Percentiles rank a stretch among this genome's conserved stretches.
Evolutionary conservation across 257 asterid species (phyloP).

Genomic region (Asclepias syriaca): DNA sequence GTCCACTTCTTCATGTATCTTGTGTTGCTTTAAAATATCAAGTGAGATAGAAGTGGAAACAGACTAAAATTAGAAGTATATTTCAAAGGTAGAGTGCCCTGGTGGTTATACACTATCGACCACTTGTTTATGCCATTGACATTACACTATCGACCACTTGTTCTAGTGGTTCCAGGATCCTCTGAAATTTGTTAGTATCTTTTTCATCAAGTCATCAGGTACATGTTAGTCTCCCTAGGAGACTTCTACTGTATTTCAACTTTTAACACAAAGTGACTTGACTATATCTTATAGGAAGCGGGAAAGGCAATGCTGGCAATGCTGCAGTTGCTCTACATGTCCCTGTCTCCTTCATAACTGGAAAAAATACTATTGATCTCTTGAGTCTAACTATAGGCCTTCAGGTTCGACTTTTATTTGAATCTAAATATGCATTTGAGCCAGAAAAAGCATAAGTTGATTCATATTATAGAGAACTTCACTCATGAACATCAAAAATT

Average conservation of each 20-base stretch:
- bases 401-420: slow-evolving; percentile 42
- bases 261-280: not conserved
- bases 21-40: not conserved
- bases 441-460: not conserved
- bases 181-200: not conserved
- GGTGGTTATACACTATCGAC: not conserved
- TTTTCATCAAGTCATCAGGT: not conserved
- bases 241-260: not conserved
- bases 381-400: slow-evolving; percentile 81
- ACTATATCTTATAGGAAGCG: slow-evolving; percentile 48
- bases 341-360: slow-evolving; percentile 51
- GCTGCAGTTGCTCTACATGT: slow-evolving; percentile 45
- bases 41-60: not conserved
- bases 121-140: not conserved
- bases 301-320: slow-evolving; percentile 43
- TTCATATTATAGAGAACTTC: not conserved
- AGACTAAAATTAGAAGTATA: not conserved
- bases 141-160: not conserved
- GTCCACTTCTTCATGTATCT: not conserved
- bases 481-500: not conserved
- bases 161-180: not conserved
- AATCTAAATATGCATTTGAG: not conserved
- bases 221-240: not conserved
- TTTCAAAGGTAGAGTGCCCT: not conserved
- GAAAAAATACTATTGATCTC: slow-evolving; percentile 61